Evolutionary conservation across 345 rosid genomes (phyloP), one percentile per base, ranked within the genome.

Genomic region (Erysimum cheiranthoides): DNA sequence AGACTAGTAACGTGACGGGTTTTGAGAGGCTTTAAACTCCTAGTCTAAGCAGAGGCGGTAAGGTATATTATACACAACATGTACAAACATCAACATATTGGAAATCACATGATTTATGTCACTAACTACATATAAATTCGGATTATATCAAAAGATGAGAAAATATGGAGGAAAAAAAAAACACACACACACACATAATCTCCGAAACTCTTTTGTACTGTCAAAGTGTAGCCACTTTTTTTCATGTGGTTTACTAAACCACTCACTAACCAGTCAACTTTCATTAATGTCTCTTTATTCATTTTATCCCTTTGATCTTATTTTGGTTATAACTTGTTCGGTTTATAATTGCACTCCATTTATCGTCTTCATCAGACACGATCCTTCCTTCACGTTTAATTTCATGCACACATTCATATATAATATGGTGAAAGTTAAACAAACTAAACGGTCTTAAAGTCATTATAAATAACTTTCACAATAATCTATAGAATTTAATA

Each of bases 351-450:
- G 36, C 25, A 68, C 21, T 68, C 56, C 17, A 38, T 65, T 47
- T 53, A 36, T 36, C 10, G 9, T 25, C 47, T 68, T 32, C 21
- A 14, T 47, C 39, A 14, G 38, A 73, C 85, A 85, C 67, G 90
- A 87, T 89, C 91, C 86, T 74, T 68, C 79, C 83, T 83, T 79
- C 72, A 86, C 82, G 90, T n/a, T n/a, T n/a, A n/a, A n/a, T 83
- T 87, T 28, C 60, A 1, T 30, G 31, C 60, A 54, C 38, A 56
- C 21, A 14, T 56, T 54, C 16, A 54, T 7, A 54, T 30, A 54
- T 27, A 25, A 54, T 30, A 4, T 56, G 39, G 21, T 56, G 39
- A 56, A 31, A 31, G 38, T 14, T 0, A 5, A 13, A 27, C 16
- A 52, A 27, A 53, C 16, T 12, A 6, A 8, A 52, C 9, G 57